These are phyloP conservation scores for Cardamine chenopodiifolia DNA, from an alignment of 345 rosid species.

Conservation along the genomic window DNA sequence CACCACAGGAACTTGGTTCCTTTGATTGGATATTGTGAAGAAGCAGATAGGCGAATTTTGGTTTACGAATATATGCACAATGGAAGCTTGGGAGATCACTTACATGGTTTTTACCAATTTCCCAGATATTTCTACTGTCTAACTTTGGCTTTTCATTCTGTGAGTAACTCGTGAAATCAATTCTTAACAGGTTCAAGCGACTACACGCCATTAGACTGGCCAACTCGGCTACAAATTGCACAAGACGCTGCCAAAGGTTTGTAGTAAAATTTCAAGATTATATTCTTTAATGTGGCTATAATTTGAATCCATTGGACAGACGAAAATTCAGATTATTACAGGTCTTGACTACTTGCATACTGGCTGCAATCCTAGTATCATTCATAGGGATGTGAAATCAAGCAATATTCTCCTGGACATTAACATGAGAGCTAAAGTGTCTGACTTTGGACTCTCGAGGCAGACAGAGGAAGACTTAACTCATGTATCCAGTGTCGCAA, in stretches of 20 bases:
- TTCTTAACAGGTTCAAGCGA: constrained; percentile 56
- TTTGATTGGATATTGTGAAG: constrained; percentile 92
- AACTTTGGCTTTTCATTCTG: constrained; percentile 1
- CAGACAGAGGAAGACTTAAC: constrained; percentile 94
- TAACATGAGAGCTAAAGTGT: constrained; percentile 94
- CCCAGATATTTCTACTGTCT: neutral
- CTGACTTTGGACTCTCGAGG: constrained; percentile 96
- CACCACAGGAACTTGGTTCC: constrained; percentile 98
- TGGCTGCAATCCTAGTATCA: constrained; percentile 93
- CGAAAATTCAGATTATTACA: constrained; percentile 51
- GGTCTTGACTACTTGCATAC: constrained; percentile 98
- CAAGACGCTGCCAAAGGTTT: constrained; percentile 96
- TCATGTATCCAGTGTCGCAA: constrained; percentile 86
- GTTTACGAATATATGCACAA: constrained; percentile 99
- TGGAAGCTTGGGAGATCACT: constrained; percentile 81
- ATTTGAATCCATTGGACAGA: constrained; percentile 39
- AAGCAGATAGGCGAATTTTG: constrained; percentile 65
- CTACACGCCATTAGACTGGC: constrained; percentile 72
- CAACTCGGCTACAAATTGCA: constrained; percentile 74
- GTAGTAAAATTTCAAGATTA: constrained; percentile 3
- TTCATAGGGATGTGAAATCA: constrained; percentile 94
- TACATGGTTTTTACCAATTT: constrained; percentile 57
- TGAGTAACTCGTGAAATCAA: constrained; percentile 5
- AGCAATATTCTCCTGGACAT: constrained; percentile 91
- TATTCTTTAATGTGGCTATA: constrained; percentile 1